Base-by-base conservation (phyloP, 495 filamentous ascomycete species). In the Neurospora sp. region DNA sequence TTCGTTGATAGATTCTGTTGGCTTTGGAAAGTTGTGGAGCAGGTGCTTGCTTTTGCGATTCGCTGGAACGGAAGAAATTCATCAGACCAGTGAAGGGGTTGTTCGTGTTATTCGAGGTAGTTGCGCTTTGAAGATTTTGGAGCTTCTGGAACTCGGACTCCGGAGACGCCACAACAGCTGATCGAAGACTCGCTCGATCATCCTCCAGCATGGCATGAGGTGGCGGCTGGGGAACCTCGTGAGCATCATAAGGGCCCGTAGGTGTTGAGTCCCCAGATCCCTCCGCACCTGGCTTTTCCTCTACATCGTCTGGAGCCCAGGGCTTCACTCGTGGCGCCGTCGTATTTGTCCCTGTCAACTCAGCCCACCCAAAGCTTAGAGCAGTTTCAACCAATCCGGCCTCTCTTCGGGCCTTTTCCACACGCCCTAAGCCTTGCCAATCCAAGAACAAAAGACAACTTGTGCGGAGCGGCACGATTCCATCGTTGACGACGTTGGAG, bases 401-500 rank as follows among this genome's bases (percentile, higher is more conserved):
- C 77, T 95, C 96, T 80, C 96, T 86, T 54, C 96, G 87, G 10
- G 96, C 95, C 81, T 99, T 99, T 76, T 98, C 93, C 6, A 98
- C 96, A 35, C 93, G 90, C 31, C 92, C 94, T 9, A 99, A 85
- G 0, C 96, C 96, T 81, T 92, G 92, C 96, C 96, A 99, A 79
- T 99, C 96, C 8, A 99, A 86, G 77, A 98, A 99, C n/a, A 98
- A 85, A 18, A 99, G 85, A 81, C 94, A 98, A 70, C 96, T 98
- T 14, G 96, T 99, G 12, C 96, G 88, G 44, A 98, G 80, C 3
- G 96, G 96, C 8, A 99, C 96, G 78, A 99, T 98, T 4, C 96
- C 96, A 82, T 99, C 96, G 82, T 99, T 99, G 59, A 99, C 96
- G 38, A 98, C 94, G 78, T 99, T 99, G 2, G 94, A 97, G 79